Evolutionary conservation across 371 early-diverging fungal species (phyloP), one percentile per base, ranked within the genome.

Genomic region (Amoeboaphelidium protococcarum): DNA sequence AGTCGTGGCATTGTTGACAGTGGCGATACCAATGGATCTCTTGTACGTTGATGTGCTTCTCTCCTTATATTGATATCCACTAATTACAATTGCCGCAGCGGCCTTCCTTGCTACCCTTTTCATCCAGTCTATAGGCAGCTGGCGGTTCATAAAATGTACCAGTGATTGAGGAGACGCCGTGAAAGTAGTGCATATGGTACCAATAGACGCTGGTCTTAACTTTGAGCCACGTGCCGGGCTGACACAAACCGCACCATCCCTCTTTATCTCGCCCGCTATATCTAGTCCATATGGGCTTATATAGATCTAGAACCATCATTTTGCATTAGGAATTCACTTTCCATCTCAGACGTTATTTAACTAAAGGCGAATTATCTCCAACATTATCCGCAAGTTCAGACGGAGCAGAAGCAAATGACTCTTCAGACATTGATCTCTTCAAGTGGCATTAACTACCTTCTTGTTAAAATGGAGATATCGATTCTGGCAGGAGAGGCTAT

Each of bases 21-120:
- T 64, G 65, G 49, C 61, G 65, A 63, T 64, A 64, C 65, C 65
- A 64, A 45, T 57, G 63, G 26, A 64, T 64, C 47, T 64, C 51
- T 0, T 63, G 63, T 3, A 59, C 60, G 12, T 66, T 64, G 22
- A 64, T 50, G 40, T 44, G 40, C 24, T 55, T 51, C 19, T 56
- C 48, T 25, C 64, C 45, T n/a, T 51, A 31, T 50, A 55, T 43
- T n/a, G 50, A 31, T 16, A 65, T 54, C 65, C 65, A 65, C 22
- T 44, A 2, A 10, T 44, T 20, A 52, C 65, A 65, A 0, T 59
- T 26, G 25, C 51, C 52, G 42, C 65, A 65, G 26, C 45, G 45
- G 4, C 68, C 65, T 46, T 65, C 63, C 19, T 50, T 44, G 2
- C 13, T 24, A 25, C n/a, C 60, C 21, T 25, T 25, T 10, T 31